A percentile compares a stretch with the other conserved stretches of the same genome.
Conservation (phyloP, 2,329 filamentous ascomycete species). For the Pyricularia grisea region DNA sequence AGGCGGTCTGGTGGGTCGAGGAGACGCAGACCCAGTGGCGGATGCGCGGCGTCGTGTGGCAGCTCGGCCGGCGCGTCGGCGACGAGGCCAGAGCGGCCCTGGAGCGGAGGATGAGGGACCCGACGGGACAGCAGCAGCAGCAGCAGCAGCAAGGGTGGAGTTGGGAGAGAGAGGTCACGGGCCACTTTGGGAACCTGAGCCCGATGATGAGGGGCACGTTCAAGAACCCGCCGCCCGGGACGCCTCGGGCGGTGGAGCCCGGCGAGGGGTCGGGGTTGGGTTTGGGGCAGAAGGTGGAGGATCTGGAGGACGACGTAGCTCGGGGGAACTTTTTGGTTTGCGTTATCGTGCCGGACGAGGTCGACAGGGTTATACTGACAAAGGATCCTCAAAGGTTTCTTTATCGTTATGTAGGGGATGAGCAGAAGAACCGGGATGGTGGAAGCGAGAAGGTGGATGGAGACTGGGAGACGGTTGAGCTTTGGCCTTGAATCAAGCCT, state of each 20-base stretch:
- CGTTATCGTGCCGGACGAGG: conserved; percentile 68
- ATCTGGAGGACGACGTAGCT: conserved; percentile 61
- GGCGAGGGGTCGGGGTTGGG: conserved; percentile 29
- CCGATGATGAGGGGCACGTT: conserved; percentile 73
- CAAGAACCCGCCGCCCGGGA: conserved; percentile 61
- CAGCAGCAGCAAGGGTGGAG: conserved; percentile 50
- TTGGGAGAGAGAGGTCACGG: conserved; percentile 72
- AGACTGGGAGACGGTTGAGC: conserved; percentile 58
- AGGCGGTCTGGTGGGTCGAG: conserved; percentile 75
- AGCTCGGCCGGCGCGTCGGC: conserved; percentile 52
- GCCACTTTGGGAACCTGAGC: conserved; percentile 81
- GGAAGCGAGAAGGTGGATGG: conserved; percentile 26
- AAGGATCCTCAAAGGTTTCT: conserved; percentile 56
- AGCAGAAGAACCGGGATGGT: conserved; percentile 18
- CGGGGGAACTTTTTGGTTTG: conserved; percentile 72
- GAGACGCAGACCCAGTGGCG: conserved; percentile 74
- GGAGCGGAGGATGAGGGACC: conserved; percentile 48
- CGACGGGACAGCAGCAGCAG: conserved; percentile 22
- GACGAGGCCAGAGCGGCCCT: conserved; percentile 39
- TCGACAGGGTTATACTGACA: conserved; percentile 66
- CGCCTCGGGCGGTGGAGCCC: conserved; percentile 42
- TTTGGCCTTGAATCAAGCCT: conserved; percentile 48
- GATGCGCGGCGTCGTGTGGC: conserved; percentile 64
- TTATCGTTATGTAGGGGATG: conserved; percentile 48
- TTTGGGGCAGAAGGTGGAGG: conserved; percentile 57